A percentile compares a stretch with the other conserved stretches of the same genome.
phyloP scores from a whole-genome alignment of 768 basidiomycete species.

The Coprinopsis sp. region DNA sequence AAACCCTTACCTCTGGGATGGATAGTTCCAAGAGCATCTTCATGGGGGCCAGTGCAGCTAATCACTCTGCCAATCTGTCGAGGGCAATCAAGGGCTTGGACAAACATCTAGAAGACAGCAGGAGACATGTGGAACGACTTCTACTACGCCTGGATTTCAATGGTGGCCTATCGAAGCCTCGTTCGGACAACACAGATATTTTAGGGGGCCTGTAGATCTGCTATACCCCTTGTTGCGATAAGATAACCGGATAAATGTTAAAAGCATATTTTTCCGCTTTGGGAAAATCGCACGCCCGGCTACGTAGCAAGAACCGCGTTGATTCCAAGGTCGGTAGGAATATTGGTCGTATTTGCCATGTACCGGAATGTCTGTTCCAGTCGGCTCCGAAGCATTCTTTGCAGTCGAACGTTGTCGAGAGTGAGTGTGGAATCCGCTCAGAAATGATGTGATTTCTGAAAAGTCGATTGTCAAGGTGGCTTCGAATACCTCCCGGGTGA shows the following conservation, averaged over 20 bases:
- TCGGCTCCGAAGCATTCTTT: background rate
- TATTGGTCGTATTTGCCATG: background rate
- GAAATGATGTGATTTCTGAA: slow-evolving; percentile 5
- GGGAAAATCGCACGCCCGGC: background rate
- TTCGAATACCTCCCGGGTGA: slow-evolving; percentile 21
- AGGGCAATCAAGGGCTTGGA: slow-evolving; percentile 49
- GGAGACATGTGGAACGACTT: slow-evolving; percentile 78
- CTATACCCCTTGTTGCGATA: too few relatives aligned
- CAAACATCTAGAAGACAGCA: slow-evolving; percentile 56
- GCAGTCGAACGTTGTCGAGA: background rate
- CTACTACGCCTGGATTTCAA: slow-evolving; percentile 84
- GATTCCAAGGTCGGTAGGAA: background rate
- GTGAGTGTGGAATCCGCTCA: background rate
- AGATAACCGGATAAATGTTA: slow-evolving; percentile 5
- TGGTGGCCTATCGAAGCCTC: slow-evolving; percentile 59
- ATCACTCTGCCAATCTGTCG: slow-evolving; percentile 49
- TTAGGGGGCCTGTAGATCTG: slow-evolving; percentile 38
- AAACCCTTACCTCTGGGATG: slow-evolving; percentile 54
- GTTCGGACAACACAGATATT: slow-evolving; percentile 33
- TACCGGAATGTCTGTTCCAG: slow-evolving; percentile 3
- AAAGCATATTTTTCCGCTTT: too few relatives aligned
- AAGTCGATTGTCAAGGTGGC: slow-evolving; percentile 16
- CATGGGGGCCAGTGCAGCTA: slow-evolving; percentile 52
- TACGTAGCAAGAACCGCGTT: slow-evolving; percentile 1
- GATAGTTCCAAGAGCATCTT: slow-evolving; percentile 71